These are phyloP conservation scores for Basidiobolus meristosporus DNA, from an alignment of 371 early-diverging fungal species.

Conservation along the genomic window DNA sequence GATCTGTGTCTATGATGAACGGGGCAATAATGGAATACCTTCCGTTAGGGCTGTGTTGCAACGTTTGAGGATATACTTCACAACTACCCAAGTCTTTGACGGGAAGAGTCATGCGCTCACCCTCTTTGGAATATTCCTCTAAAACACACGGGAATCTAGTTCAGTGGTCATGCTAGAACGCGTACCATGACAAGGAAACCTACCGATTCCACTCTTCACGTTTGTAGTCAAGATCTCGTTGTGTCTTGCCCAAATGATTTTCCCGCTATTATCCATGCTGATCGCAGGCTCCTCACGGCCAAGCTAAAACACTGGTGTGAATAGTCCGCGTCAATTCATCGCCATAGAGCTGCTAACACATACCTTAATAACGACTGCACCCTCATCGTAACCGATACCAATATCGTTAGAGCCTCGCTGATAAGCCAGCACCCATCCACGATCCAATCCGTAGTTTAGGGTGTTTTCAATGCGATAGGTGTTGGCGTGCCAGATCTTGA, in stretches of 20 bases:
- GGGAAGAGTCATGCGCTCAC: slow-evolving; percentile 69
- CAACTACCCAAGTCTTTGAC: slow-evolving; percentile 92
- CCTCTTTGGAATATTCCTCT: slow-evolving; percentile 68
- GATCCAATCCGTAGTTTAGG: slow-evolving; percentile 89
- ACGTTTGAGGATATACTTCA: slow-evolving; percentile 88
- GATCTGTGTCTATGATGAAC: background rate
- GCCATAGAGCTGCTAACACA: background rate
- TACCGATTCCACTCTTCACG: slow-evolving; percentile 54
- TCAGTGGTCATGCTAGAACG: background rate
- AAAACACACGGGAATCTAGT: slow-evolving; percentile 2
- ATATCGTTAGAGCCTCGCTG: slow-evolving; percentile 74
- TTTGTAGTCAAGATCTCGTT: slow-evolving; percentile 90
- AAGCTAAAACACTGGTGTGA: slow-evolving; percentile 12
- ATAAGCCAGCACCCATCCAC: slow-evolving; percentile 87
- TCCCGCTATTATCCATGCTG: slow-evolving; percentile 89
- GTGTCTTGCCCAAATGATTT: slow-evolving; percentile 95
- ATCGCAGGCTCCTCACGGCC: slow-evolving; percentile 93
- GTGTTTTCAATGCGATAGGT: slow-evolving; percentile 91
- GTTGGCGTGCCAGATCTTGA: slow-evolving; percentile 94
- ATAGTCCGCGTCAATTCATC: background rate
- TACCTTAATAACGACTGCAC: slow-evolving; percentile 78
- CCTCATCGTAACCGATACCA: slow-evolving; percentile 91
- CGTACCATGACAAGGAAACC: background rate
- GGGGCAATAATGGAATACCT: slow-evolving; percentile 8
- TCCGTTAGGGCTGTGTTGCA: slow-evolving; percentile 96